Evolutionary conservation across 2,329 filamentous ascomycete species (phyloP).

Genomic region (Capronia coronata): DNA sequence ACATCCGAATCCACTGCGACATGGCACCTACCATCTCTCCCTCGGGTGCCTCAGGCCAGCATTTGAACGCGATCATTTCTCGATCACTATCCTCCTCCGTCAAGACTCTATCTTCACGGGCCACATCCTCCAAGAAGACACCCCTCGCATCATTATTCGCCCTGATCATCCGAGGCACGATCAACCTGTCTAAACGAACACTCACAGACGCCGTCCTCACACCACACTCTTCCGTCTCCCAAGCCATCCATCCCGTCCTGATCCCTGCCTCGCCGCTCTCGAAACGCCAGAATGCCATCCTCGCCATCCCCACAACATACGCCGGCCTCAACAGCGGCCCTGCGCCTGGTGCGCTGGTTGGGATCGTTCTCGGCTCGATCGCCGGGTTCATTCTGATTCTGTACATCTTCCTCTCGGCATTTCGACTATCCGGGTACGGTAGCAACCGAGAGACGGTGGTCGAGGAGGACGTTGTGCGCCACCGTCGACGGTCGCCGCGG

Average conservation of each 20-base stretch:
- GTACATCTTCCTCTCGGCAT: slow-evolving; percentile 38
- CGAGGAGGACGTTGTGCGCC: slow-evolving; percentile 21
- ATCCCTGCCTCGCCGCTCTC: slow-evolving; percentile 6
- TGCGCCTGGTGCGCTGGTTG: slow-evolving; percentile 41
- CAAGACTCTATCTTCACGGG: slow-evolving; percentile 4
- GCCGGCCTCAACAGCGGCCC: slow-evolving; percentile 48
- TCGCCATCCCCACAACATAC: slow-evolving; percentile 58
- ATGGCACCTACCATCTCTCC: slow-evolving; percentile 19
- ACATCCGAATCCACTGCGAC: no score
- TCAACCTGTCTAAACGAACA: slow-evolving; percentile 12
- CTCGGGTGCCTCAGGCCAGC: slow-evolving; percentile 8
- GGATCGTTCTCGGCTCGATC: slow-evolving; percentile 43
- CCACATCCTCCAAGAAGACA: slow-evolving; percentile 5
- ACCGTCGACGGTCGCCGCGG: slow-evolving; percentile 12
- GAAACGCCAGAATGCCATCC: slow-evolving; percentile 29
- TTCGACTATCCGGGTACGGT: slow-evolving; percentile 7
- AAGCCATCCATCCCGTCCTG: neutral
- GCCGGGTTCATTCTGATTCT: slow-evolving; percentile 50
- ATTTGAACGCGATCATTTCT: slow-evolving; percentile 11
- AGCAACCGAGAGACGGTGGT: slow-evolving; percentile 11
- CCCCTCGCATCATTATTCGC: slow-evolving; percentile 26
- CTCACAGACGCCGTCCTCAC: slow-evolving; percentile 1
- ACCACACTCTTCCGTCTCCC: neutral
- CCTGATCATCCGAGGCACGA: slow-evolving; percentile 19
- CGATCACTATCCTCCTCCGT: slow-evolving; percentile 15